Evolutionary conservation across 164 flowering plant species (phyloP).

Genomic region (Liriodendron chinense): DNA sequence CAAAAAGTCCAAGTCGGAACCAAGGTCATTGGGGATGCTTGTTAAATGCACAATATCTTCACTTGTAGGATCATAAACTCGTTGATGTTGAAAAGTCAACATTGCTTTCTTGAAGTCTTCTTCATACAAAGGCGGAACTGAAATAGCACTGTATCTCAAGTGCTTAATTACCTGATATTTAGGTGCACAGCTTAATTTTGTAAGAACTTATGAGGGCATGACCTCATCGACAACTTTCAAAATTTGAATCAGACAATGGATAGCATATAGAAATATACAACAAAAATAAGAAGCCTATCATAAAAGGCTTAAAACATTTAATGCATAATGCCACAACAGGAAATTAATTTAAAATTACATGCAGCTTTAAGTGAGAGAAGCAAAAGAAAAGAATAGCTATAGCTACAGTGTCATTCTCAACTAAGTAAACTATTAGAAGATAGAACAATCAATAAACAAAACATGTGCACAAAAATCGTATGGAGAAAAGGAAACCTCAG

Average conservation of each 20-base stretch:
- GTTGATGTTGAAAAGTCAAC: conserved; percentile 83
- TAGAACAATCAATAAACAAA: no score
- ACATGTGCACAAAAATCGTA: no score
- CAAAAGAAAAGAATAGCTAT: no score
- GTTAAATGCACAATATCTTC: conserved; percentile 77
- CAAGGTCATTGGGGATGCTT: conserved; percentile 34
- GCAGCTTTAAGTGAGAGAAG: no score
- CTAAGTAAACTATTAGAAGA: no score
- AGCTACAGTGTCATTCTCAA: no score
- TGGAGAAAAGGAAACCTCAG: no score
- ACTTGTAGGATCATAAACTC: conserved; percentile 71
- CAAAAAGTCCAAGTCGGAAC: conserved; percentile 70
- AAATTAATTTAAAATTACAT: no score
- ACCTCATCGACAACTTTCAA: background rate
- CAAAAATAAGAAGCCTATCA: background rate
- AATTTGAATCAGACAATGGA: background rate
- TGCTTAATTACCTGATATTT: conserved; percentile 80
- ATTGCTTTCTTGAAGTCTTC: conserved; percentile 88
- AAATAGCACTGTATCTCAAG: conserved; percentile 56
- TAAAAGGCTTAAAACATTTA: background rate
- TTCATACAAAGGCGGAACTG: conserved; percentile 80
- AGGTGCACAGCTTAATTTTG: background rate
- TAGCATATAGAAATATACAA: background rate
- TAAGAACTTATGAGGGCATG: background rate
- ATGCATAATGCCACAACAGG: background rate